These are phyloP conservation scores for Adansonia grandidieri DNA, from an alignment of 441 rosid species.

Conservation along the genomic window DNA sequence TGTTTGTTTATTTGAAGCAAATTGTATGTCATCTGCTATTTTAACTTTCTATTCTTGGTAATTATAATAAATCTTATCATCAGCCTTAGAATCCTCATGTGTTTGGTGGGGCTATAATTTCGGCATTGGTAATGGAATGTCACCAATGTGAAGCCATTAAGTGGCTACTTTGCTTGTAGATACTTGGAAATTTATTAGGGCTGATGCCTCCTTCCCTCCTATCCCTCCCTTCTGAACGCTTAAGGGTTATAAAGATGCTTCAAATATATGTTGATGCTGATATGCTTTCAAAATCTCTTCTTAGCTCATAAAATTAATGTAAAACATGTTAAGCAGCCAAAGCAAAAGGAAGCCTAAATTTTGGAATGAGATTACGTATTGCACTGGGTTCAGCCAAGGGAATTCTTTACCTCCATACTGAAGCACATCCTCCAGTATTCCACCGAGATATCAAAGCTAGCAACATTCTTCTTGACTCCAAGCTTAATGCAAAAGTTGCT, in stretches of 20 bases:
- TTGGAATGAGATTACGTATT: conserved; percentile 59
- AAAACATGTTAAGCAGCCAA: conserved; percentile 25
- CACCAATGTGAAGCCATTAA: not conserved
- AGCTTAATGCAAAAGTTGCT: conserved; percentile 82
- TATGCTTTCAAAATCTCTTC: conserved; percentile 12
- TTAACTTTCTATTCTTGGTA: not conserved
- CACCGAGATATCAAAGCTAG: conserved; percentile 92
- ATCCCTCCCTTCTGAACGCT: not conserved
- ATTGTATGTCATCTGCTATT: conserved; percentile 5
- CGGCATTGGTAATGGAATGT: not conserved
- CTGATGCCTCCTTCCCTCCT: not conserved
- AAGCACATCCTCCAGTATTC: conserved; percentile 90
- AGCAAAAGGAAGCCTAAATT: conserved; percentile 46
- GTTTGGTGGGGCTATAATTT: conserved; percentile 9
- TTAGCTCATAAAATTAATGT: conserved; percentile 26
- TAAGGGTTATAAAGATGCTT: not conserved
- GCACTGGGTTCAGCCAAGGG: conserved; percentile 90
- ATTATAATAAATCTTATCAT: not conserved
- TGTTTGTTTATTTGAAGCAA: not conserved
- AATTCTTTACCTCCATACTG: conserved; percentile 89
- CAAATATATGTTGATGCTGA: not conserved
- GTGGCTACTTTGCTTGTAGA: conserved; percentile 2
- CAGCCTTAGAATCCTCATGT: not conserved
- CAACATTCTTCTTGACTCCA: conserved; percentile 84
- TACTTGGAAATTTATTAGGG: not conserved